Percentiles rank a stretch among this genome's conserved stretches.
Evolutionary conservation across 805 yeast species (phyloP).

Genomic region (Cyberlindnera xylosilytica): DNA sequence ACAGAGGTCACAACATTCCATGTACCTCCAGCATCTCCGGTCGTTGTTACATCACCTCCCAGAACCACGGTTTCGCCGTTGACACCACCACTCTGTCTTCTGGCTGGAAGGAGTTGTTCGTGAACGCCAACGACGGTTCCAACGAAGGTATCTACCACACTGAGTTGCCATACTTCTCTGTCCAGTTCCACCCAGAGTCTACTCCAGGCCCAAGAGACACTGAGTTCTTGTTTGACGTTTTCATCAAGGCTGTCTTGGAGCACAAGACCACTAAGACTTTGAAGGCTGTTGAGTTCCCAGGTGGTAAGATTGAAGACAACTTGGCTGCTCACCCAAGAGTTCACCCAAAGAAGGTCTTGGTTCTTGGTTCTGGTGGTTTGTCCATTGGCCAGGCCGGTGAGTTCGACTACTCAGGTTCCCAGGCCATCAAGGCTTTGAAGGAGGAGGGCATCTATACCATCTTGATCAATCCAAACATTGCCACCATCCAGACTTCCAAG

Average conservation of each 20-base stretch:
- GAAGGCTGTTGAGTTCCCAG: slow-evolving; percentile 86
- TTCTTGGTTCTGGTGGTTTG: slow-evolving; percentile 96
- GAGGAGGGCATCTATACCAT: slow-evolving; percentile 97
- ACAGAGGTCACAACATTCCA: slow-evolving; percentile 99
- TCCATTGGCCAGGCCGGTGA: slow-evolving; percentile 99
- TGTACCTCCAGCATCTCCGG: slow-evolving; percentile 88
- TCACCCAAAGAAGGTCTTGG: slow-evolving; percentile 85
- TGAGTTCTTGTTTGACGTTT: slow-evolving; percentile 92
- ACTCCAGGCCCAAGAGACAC: slow-evolving; percentile 99
- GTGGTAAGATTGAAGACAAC: slow-evolving; percentile 76
- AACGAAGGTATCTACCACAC: slow-evolving; percentile 97
- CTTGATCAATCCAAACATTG: slow-evolving; percentile 95
- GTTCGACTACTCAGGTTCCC: slow-evolving; percentile 98
- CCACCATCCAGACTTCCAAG: slow-evolving; percentile 96
- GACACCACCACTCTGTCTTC: slow-evolving; percentile 68
- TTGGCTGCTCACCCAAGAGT: slow-evolving; percentile 72
- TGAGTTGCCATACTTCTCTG: slow-evolving; percentile 88
- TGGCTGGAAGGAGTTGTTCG: slow-evolving; percentile 93
- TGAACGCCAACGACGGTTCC: slow-evolving; percentile 94
- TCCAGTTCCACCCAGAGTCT: slow-evolving; percentile 98
- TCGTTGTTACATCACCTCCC: slow-evolving; percentile 96
- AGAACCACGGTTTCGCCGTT: slow-evolving; percentile 98
- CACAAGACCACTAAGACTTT: slow-evolving; percentile 51
- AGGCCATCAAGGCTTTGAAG: slow-evolving; percentile 96
- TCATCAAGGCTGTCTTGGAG: slow-evolving; percentile 73